Evolutionary conservation across 2,329 filamentous ascomycete species (phyloP).

Genomic region (Exserohilum rostratum): DNA sequence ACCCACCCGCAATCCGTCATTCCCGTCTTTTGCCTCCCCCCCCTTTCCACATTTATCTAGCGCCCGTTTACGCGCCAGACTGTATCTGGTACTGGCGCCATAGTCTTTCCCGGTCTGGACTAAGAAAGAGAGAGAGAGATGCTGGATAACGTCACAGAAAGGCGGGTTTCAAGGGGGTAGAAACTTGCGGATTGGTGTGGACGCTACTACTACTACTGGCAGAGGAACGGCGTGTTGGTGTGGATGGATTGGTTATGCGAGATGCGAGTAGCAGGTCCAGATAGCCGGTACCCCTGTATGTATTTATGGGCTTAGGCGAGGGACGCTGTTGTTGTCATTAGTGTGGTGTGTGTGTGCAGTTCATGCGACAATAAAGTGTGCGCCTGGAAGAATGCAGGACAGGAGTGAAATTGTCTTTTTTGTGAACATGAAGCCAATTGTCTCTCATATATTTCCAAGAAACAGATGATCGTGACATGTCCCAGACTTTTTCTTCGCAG

Average conservation of each 20-base stretch:
- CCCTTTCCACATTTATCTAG: background rate
- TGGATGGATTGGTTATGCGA: background rate
- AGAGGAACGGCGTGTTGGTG: no score
- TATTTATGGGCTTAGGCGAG: background rate
- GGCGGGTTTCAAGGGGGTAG: background rate
- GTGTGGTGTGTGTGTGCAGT: no score
- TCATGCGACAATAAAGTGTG: background rate
- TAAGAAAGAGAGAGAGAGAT: background rate
- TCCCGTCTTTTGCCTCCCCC: no score
- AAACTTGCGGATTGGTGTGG: background rate
- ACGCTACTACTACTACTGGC: no score
- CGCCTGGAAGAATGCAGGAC: background rate
- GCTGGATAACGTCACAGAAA: background rate
- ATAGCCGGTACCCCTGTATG: background rate
- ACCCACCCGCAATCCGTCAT: background rate
- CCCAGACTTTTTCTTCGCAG: conserved; percentile 4
- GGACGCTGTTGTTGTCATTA: background rate
- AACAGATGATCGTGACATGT: conserved; percentile 13
- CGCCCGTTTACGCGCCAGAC: background rate
- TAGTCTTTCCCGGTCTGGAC: background rate
- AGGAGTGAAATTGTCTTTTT: background rate
- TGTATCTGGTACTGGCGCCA: no score
- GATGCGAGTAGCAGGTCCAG: background rate
- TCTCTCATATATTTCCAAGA: background rate
- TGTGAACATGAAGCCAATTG: background rate